Conservation (phyloP, 1,284 basidiomycete species). For the Vanrija humicola region DNA sequence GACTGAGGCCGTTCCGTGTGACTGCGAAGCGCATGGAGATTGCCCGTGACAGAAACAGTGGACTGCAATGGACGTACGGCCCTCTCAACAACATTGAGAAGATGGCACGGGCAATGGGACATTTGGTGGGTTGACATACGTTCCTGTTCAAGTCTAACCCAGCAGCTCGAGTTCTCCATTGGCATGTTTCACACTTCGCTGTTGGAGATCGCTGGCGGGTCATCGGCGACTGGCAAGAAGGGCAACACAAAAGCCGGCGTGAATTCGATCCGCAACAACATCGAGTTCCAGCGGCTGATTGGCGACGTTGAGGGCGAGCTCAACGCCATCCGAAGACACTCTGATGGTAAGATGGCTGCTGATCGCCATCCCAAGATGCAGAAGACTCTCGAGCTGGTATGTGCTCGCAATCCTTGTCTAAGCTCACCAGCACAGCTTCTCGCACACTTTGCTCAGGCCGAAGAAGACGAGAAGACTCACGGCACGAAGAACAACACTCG, state of each 20-base stretch:
- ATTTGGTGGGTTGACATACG: conserved; percentile 58
- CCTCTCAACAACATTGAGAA: conserved; percentile 39
- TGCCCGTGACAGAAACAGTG: conserved; percentile 18
- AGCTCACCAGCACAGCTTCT: conserved; percentile 52
- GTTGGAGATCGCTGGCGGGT: conserved; percentile 47
- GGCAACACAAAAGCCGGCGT: conserved; percentile 28
- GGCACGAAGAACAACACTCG: conserved; percentile 57
- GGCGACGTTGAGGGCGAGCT: conserved; percentile 43
- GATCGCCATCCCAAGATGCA: conserved; percentile 87
- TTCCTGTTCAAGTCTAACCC: background rate
- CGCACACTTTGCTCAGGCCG: conserved; percentile 68
- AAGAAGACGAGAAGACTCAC: conserved; percentile 54
- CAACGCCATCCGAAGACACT: conserved; percentile 34
- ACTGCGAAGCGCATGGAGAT: conserved; percentile 39
- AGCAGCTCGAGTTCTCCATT: conserved; percentile 73
- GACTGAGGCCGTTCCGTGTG: conserved; percentile 38
- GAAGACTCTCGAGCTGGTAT: conserved; percentile 64
- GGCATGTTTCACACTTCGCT: conserved; percentile 70
- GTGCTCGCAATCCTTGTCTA: background rate
- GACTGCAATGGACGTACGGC: conserved; percentile 28
- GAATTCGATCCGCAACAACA: conserved; percentile 33
- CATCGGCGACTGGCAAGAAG: conserved; percentile 36
- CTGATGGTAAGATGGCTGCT: conserved; percentile 44
- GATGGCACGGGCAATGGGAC: conserved; percentile 73
- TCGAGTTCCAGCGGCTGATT: conserved; percentile 45